Evolutionary conservation across 2,329 filamentous ascomycete genomes (phyloP), one percentile per base, ranked within the genome.

Genomic region (Aureobasidium sp.): DNA sequence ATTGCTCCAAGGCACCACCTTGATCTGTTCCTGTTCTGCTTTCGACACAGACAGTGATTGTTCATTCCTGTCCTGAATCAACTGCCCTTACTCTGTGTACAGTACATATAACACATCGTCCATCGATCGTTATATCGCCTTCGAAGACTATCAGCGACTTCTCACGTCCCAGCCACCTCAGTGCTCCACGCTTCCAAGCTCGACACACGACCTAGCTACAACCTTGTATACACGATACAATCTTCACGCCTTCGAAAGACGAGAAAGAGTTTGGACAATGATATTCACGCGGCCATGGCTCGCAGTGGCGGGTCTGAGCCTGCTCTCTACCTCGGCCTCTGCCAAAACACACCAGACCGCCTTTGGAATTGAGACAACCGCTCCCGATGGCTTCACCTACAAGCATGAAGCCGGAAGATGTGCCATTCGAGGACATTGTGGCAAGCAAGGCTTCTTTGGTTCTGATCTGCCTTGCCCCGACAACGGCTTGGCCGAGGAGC

Each of bases 391-490:
- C 45, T 67, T 65, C 43, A 69, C 66, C 9, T 27, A 62, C 48
- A 93, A 90, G 70, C 95, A 98, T 73, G 95, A 98, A 79, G 84
- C 91, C 58, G 95, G 95, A 47, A 88, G 95, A 70, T 98, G 95
- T 79, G 94, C 95, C 1, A 93, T 98, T 69, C 89, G 95, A 58
- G 94, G 94, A 10, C 92, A 97, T 69, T 99, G 96, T 77, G 96
- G 96, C 55, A 95, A 94, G 79, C 91, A 95, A 80, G 91, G 91
- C 69, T 92, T 96, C 77, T 98, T 98, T 74, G 93, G 94, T 65
- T 92, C 93, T 66, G 89, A 97, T 71, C 85, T 98, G 67, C 96
- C 96, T 5, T 99, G 96, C 76, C 90, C 95, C 18, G 95, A 99
- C 80, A 99, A 99, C 77, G 94, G 86, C 5, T 83, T 91, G 42